Evolutionary conservation across 495 filamentous ascomycete genomes (phyloP).

Genomic region (Diplogelasinospora grovesii): DNA sequence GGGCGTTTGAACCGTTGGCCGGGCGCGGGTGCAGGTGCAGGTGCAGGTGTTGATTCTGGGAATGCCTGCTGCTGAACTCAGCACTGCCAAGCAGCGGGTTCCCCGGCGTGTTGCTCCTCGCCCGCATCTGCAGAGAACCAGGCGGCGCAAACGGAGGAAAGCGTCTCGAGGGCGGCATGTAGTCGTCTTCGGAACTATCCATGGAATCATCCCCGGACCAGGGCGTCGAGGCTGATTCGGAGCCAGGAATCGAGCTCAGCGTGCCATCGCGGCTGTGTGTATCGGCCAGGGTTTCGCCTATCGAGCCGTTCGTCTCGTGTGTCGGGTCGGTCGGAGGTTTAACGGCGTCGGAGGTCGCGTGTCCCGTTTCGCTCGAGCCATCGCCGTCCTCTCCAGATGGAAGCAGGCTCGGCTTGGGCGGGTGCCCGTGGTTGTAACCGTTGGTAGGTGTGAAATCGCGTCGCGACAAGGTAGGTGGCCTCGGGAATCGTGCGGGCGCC

Average conservation of each 20-base stretch:
- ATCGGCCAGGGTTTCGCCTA: too few species aligned
- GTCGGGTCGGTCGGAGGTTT: constrained; percentile 1
- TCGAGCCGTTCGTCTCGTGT: background rate
- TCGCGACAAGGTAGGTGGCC: background rate
- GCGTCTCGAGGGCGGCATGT: background rate
- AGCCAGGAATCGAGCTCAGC: background rate
- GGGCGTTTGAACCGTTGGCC: too few species aligned
- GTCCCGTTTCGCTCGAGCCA: too few species aligned
- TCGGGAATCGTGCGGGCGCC: background rate
- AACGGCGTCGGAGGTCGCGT: background rate
- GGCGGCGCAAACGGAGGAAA: background rate
- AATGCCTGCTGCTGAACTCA: background rate
- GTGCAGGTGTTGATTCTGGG: background rate
- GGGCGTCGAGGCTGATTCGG: constrained; percentile 2
- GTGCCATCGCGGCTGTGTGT: constrained; percentile 3
- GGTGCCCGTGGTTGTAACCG: background rate
- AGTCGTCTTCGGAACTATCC: constrained; percentile 2
- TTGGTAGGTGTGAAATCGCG: constrained; percentile 1
- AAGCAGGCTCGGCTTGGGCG: background rate
- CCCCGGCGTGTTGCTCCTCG: background rate
- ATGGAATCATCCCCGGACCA: constrained; percentile 2
- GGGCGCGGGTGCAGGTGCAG: too few species aligned
- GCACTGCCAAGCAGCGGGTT: background rate
- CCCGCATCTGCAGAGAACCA: background rate
- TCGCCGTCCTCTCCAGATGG: constrained; percentile 2